A percentile compares a stretch with the other conserved stretches of the same genome.
phyloP scores from a whole-genome alignment of 75 land plant species.

The Cupressus sempervirens region DNA sequence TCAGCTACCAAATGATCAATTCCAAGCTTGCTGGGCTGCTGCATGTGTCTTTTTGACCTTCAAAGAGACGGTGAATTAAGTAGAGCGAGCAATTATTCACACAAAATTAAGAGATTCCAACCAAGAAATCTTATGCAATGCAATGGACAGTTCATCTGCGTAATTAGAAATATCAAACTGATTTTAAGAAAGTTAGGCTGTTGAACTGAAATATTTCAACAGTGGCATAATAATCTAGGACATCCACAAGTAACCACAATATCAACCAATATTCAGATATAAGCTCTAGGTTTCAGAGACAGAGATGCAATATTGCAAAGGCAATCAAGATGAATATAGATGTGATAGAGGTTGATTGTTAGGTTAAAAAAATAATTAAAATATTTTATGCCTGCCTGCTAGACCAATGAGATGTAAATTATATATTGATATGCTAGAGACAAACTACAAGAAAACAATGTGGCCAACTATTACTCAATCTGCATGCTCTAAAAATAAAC shows the following conservation, averaged over 20 bases:
- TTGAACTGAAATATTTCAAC: not conserved
- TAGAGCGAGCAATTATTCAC: not conserved
- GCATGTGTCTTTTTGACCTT: slow-evolving; percentile 49
- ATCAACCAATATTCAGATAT: not conserved
- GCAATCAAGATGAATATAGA: not conserved
- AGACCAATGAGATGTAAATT: not conserved
- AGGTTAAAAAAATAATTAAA: not conserved
- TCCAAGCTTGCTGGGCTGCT: slow-evolving; percentile 37
- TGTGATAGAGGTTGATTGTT: not conserved
- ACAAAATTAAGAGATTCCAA: not conserved
- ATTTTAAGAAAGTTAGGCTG: not conserved
- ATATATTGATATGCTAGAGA: not conserved
- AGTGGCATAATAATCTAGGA: not conserved
- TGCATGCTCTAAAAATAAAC: not conserved
- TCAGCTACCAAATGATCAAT: slow-evolving; percentile 24
- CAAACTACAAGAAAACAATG: not conserved
- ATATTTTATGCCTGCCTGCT: not conserved
- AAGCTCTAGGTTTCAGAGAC: not conserved
- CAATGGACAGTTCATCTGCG: not conserved
- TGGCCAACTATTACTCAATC: not conserved
- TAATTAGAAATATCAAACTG: not conserved
- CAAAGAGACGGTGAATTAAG: not conserved
- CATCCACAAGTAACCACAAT: not conserved
- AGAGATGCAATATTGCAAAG: not conserved
- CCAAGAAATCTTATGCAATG: not conserved